phyloP scores from a whole-genome alignment of 2,329 filamentous ascomycete genomes.

The Fusarium sp. region DNA sequence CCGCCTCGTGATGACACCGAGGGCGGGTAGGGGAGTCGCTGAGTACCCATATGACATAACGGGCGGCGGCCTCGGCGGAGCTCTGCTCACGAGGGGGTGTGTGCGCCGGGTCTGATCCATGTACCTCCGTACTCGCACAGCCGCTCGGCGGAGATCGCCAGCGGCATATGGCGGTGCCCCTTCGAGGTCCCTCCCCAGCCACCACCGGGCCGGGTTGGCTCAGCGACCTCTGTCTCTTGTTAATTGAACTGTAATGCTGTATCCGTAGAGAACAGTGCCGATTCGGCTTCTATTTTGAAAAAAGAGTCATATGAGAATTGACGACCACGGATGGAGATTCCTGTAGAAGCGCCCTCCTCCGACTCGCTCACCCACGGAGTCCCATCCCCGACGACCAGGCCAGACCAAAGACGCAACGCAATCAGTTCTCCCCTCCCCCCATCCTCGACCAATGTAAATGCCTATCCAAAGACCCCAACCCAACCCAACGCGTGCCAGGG shows the following conservation, averaged over 20 bases:
- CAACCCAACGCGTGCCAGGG: not conserved
- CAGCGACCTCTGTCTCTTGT: slow-evolving; percentile 11
- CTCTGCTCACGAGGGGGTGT: slow-evolving; percentile 26
- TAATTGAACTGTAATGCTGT: not conserved
- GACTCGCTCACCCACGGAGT: slow-evolving; percentile 21
- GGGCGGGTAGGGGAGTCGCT: slow-evolving; percentile 7
- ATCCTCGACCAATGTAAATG: not conserved
- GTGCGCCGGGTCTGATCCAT: slow-evolving; percentile 1
- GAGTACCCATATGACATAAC: slow-evolving; percentile 34
- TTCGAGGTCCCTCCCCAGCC: slow-evolving; percentile 20
- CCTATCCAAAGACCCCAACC: not conserved
- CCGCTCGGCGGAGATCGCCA: slow-evolving; percentile 36
- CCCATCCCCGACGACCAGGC: not conserved
- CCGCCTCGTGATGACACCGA: slow-evolving; percentile 23
- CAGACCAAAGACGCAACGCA: not conserved
- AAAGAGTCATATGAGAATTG: slow-evolving; percentile 2
- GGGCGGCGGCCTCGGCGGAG: slow-evolving; percentile 39
- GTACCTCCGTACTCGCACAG: slow-evolving; percentile 22
- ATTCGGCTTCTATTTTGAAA: slow-evolving; percentile 8
- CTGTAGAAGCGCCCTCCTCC: slow-evolving; percentile 3
- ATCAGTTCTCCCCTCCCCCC: not conserved
- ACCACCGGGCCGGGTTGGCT: slow-evolving; percentile 41
- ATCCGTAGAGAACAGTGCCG: slow-evolving; percentile 15
- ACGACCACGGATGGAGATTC: slow-evolving; percentile 13
- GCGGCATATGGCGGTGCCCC: slow-evolving; percentile 35